Base-by-base conservation (phyloP, 768 basidiomycete genomes). In the Collybiopsis luxurians region DNA sequence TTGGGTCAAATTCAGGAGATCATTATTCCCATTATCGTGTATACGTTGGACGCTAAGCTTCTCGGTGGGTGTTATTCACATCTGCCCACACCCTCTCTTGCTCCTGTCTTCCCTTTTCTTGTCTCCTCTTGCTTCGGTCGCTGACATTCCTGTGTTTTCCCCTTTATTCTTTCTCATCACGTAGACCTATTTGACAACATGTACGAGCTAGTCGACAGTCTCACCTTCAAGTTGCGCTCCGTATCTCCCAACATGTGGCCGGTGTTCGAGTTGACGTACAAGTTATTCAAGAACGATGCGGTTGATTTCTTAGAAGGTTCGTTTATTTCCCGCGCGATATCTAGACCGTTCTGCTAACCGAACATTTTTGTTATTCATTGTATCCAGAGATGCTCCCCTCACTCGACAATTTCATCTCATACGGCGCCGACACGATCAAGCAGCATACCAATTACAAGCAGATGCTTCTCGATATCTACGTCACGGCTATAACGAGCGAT, bases 201-300 rank as follows among this genome's bases (percentile, higher is more conserved):
- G 76, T 94, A 87, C 67, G 91, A 93, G 61, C 73, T 95, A 51
- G 83, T 92, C 49, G 94, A 95, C 64, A 88, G 78, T 60, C 73
- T 95, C 56, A 92, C 92, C 0, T 95, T 91, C 79, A 90, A 86
- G 69, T 79, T 88, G 56, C 83, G 84, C 59, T 69, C 78, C 53
- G 86, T 96, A 64, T 83, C 89, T 38, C 85, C 89, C 0, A 81
- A 78, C 62, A 87, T 95, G 87, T 95, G 93, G 94, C 86, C 83
- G 10, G 78, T 95, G 34, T 91, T 92, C 60, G 91, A 94, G 71
- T 70, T 85, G 60, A 94, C 89, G 0, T 93, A 92, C 71, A 78
- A 79, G 48, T 73, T 90, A 19, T 92, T 95, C 84, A 92, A 92
- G 70, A 76, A 80, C 15, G 89, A 91, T 30, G 92, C 90, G 15